Base-by-base conservation (phyloP, 2,329 filamentous ascomycete genomes). In the Penicillium freii region DNA sequence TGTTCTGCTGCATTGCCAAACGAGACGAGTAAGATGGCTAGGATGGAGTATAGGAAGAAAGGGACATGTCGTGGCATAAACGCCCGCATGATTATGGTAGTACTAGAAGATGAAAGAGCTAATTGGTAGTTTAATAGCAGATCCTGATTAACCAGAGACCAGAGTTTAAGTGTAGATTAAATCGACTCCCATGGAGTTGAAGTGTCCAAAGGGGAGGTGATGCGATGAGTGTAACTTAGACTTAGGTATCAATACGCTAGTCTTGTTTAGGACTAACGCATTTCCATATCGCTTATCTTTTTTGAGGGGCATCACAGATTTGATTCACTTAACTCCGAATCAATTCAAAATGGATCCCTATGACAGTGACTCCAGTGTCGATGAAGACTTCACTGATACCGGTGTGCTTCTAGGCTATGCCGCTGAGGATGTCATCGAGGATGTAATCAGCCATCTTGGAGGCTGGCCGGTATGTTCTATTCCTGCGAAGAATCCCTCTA, bases 391-490 rank as follows among this genome's bases (percentile, higher is more conserved):
- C 62, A 77, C 76, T 21, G 77, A 78, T 57, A 97, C 94, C 7
- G 91, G 89, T 64, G 92, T 97, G 2, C 84, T 97, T 1, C 83
- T 99, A 13, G 94, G 94, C 5, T 99, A 96, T 73, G 90, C 91
- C 3, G 89, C 90, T 1, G 86, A 87, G 71, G 90, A 96, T 54
- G 78, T 86, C 15, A 88, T 87, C 54, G 87, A 91, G 62, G 93
- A 99, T 73, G 83, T 84, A 13, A 88, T 96, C 69, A 97, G 91
- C 74, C 90, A 93, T 65, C 80, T 99, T 11, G 94, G 94, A 64
- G 94, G 94, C 54, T 82, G 81, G 68, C 91, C 94, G 51, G 93
- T 97, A 87, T 67, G 87, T 78, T 46, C 38, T 29, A 47, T 19
- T 19, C 49, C 10, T 19, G 4, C 29, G 23, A n/a, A 17, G 19